Percentiles rank a stretch among this genome's conserved stretches.
Conservation (phyloP, 73 alveolate species). For the Tetrahymena borealis region DNA sequence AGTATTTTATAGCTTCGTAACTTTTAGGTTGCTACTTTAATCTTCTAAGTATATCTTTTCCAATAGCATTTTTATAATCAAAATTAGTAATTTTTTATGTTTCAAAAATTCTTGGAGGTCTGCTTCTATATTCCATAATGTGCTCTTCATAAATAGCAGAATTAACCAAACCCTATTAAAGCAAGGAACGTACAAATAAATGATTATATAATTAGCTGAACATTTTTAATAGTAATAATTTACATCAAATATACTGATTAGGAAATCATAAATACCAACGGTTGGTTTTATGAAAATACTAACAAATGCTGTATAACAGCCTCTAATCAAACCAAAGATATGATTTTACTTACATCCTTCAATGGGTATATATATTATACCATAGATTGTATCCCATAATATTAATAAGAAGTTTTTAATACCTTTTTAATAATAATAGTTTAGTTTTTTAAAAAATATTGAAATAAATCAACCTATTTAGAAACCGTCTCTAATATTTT, state of each 20-base stretch:
- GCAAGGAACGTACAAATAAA: background rate
- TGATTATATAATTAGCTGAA: background rate
- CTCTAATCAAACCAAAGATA: background rate
- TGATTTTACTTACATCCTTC: background rate
- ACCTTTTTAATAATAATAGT: background rate
- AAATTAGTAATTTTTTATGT: background rate
- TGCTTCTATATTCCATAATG: background rate
- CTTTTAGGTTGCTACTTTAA: background rate
- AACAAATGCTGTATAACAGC: background rate
- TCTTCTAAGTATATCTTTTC: background rate
- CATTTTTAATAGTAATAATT: background rate
- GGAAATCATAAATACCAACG: background rate
- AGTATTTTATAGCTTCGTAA: background rate
- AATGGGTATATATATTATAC: background rate
- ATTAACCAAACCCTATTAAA: background rate
- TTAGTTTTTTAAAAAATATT: background rate
- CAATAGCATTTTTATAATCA: background rate
- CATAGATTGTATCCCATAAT: background rate
- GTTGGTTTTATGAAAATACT: background rate
- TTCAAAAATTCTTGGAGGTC: background rate
- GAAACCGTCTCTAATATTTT: background rate
- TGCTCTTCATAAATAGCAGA: background rate
- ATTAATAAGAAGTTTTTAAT: background rate
- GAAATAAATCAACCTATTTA: background rate
- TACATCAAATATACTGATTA: background rate